Base-by-base conservation (phyloP, 2,329 filamentous ascomycete species). In the Metarhizium humberi region DNA sequence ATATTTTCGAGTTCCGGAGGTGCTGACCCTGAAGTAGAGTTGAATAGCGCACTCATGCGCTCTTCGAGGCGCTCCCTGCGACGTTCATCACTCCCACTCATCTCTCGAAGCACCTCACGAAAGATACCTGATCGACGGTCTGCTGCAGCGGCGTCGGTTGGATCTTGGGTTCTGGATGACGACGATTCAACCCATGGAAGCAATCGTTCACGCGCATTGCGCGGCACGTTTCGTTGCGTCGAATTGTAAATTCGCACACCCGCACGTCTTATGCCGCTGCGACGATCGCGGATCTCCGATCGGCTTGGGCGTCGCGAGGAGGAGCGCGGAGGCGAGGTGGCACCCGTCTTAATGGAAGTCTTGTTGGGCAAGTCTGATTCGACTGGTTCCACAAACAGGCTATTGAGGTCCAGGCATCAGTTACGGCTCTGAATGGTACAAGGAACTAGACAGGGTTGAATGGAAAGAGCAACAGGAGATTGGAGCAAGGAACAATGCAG, bases 331-430 rank as follows among this genome's bases (percentile, higher is more conserved):
- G 66, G 65, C 29, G 69, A 69, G 6, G 65, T 59, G 18, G 61
- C 55, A 46, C 60, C 52, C 52, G 45, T 57, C 56, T 69, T 75
- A 42, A 62, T 60, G 30, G 67, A 58, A 38, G 68, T 53, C 59
- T 74, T 75, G 50, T 65, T 60, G 14, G 67, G 61, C 48, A 75
- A 54, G 57, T 76, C 73, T 50, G 75, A 75, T 60, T 76, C 72
- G 59, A 75, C 70, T 38, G 73, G 74, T 42, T 75, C 73, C 53
- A 76, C 63, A 59, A 76, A 78, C 36, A 78, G 66, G 59, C 76
- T 78, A 58, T 30, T 55, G 48, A 46, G 52, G 55, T 57, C 48
- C 56, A 55, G 54, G 58, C 50, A 56, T 62, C 55, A 65, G 60
- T 49, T 40, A 29, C 20, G 36, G 45, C 45, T 48, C 20, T 30